Conservation (phyloP, 257 asterid genomes). For the Penstemon newberryi region DNA sequence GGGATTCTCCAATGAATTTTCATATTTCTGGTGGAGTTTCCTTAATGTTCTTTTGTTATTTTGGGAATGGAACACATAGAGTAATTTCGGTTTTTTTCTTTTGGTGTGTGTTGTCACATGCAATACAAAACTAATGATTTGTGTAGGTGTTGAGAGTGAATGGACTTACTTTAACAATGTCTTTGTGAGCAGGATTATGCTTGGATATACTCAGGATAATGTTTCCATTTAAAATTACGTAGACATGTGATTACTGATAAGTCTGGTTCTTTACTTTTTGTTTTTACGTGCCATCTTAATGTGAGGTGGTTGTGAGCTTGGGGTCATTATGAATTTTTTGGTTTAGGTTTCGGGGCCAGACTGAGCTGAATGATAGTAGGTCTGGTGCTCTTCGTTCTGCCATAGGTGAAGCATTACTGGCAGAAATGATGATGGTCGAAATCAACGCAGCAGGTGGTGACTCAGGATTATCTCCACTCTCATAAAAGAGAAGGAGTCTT, state of each 20-base stretch:
- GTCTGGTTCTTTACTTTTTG: neutral
- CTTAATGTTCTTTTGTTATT: conserved; percentile 98
- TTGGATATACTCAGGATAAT: conserved; percentile 88
- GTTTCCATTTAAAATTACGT: conserved; percentile 88
- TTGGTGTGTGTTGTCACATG: conserved; percentile 7
- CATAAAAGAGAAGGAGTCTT: conserved; percentile 55
- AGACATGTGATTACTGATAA: conserved; percentile 57
- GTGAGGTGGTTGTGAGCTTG: too few relatives aligned
- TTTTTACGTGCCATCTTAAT: conserved; percentile 1
- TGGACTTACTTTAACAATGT: conserved; percentile 33
- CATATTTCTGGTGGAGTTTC: conserved; percentile 63
- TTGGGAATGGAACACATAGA: conserved; percentile 97
- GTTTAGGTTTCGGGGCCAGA: conserved; percentile 95
- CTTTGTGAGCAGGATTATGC: conserved; percentile 83
- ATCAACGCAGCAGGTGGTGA: conserved; percentile 16
- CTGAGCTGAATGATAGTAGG: conserved; percentile 70
- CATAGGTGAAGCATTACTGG: conserved; percentile 91
- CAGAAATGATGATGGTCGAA: conserved; percentile 36
- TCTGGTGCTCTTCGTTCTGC: conserved; percentile 84
- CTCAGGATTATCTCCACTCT: conserved; percentile 63
- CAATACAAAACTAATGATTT: neutral
- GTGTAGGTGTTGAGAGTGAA: neutral
- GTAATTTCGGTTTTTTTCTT: conserved; percentile 37
- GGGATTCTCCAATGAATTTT: conserved; percentile 34
- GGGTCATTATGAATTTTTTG: conserved; percentile 30